These are phyloP conservation scores for Dacryopinax primogenitus DNA, from an alignment of 768 basidiomycete species.

Conservation along the genomic window DNA sequence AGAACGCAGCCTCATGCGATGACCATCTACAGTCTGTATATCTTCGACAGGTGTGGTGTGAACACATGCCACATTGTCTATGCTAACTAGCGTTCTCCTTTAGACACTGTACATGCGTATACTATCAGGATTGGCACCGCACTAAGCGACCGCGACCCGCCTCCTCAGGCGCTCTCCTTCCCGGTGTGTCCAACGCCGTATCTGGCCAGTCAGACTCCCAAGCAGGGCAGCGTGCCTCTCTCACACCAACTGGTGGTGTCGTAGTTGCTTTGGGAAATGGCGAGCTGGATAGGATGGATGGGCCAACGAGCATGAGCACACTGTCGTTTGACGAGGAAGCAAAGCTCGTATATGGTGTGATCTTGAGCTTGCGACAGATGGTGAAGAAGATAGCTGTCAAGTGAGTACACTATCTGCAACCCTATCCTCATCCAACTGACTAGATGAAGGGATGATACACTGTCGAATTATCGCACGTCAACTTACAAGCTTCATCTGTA, in stretches of 20 bases:
- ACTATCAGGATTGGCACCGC: constrained; percentile 93
- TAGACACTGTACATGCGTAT: constrained; percentile 84
- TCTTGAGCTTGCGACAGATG: constrained; percentile 86
- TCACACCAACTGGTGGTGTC: constrained; percentile 50
- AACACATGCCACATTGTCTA: background rate
- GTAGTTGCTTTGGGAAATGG: constrained; percentile 51
- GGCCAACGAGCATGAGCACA: constrained; percentile 34
- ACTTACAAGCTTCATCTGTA: constrained; percentile 87
- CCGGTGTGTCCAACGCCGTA: constrained; percentile 66
- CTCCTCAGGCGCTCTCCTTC: constrained; percentile 51
- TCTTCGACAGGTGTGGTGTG: constrained; percentile 66
- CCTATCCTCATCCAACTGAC: background rate
- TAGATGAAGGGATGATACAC: constrained; percentile 65
- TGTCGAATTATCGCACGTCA: constrained; percentile 81
- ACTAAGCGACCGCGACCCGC: constrained; percentile 61
- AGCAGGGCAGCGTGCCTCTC: constrained; percentile 37
- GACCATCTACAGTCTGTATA: constrained; percentile 87
- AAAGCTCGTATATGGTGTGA: constrained; percentile 92
- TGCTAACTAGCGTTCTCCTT: constrained; percentile 10
- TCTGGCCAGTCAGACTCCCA: constrained; percentile 22
- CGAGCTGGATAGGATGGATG: constrained; percentile 20
- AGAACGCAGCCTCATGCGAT: constrained; percentile 28
- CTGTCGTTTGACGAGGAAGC: constrained; percentile 94
- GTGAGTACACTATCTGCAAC: constrained; percentile 32
- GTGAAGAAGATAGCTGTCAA: constrained; percentile 82